Evolutionary conservation across 2,329 filamentous ascomycete species (phyloP).

Genomic region (Colletotrichum nymphaeae): DNA sequence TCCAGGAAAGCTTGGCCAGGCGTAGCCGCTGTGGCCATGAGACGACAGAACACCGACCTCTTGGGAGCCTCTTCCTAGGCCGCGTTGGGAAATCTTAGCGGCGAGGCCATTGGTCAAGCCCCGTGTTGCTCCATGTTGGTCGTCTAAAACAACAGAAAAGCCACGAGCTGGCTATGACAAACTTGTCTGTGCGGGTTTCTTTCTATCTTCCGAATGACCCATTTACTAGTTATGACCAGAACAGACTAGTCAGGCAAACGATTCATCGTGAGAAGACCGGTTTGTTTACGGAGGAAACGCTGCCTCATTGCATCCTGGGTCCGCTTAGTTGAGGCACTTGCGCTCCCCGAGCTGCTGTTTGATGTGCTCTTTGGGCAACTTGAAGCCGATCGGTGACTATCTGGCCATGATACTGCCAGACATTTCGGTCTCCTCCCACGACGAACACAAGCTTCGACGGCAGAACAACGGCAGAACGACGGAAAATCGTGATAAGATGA

Average conservation of each 20-base stretch:
- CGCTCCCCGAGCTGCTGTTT: neutral
- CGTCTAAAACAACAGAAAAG: slow-evolving; percentile 1
- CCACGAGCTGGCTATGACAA: neutral
- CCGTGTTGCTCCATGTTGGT: neutral
- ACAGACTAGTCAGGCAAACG: slow-evolving; percentile 3
- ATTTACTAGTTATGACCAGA: neutral
- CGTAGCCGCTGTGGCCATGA: neutral
- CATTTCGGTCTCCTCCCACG: neutral
- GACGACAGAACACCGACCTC: neutral
- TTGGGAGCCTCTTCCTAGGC: neutral
- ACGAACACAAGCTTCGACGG: neutral
- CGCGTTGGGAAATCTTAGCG: neutral
- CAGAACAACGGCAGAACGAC: neutral
- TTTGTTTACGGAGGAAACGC: neutral
- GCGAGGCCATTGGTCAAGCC: neutral
- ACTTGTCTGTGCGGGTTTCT: slow-evolving; percentile 6
- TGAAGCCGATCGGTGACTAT: neutral
- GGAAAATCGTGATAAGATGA: neutral
- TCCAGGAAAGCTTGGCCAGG: neutral
- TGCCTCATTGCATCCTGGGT: neutral
- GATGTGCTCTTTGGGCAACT: neutral
- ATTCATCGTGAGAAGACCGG: neutral
- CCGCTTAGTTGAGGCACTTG: neutral
- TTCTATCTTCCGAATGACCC: neutral
- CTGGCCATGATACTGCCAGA: neutral